These are phyloP conservation scores for Taiozyma sp. DNA, from an alignment of 1,139 yeast genomes.

Conservation along the genomic window DNA sequence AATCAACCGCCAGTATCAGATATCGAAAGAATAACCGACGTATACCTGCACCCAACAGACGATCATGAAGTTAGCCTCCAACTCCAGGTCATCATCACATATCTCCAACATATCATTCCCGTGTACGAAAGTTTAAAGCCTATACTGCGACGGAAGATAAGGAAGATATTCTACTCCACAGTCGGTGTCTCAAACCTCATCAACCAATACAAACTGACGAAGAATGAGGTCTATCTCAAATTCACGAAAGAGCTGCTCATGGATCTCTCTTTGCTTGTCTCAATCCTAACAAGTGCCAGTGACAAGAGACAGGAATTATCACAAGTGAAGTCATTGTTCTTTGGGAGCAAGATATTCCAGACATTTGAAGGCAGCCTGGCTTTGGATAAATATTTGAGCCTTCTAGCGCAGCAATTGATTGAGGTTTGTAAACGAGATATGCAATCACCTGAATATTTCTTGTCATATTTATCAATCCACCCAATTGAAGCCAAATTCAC, in stretches of 20 bases:
- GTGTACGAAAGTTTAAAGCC: slow-evolving; percentile 15
- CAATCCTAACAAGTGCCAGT: slow-evolving; percentile 5
- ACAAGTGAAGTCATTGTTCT: slow-evolving; percentile 25
- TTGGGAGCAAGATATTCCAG: slow-evolving; percentile 32
- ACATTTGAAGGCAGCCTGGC: slow-evolving; percentile 21
- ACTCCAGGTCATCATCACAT: slow-evolving; percentile 13
- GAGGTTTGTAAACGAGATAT: slow-evolving; percentile 11
- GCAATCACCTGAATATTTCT: slow-evolving; percentile 16
- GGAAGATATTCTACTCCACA: slow-evolving; percentile 12
- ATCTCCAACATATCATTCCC: slow-evolving; percentile 17
- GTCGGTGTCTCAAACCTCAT: slow-evolving; percentile 17
- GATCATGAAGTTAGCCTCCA: slow-evolving; percentile 5
- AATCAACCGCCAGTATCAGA: slow-evolving; percentile 4
- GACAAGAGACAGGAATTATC: slow-evolving; percentile 15
- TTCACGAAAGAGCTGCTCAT: slow-evolving; percentile 16
- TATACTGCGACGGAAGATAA: slow-evolving; percentile 9
- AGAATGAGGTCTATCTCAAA: slow-evolving; percentile 16
- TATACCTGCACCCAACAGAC: slow-evolving; percentile 1
- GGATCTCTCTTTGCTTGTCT: slow-evolving; percentile 11
- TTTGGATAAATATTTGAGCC: slow-evolving; percentile 22
- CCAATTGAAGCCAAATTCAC: slow-evolving; percentile 22
- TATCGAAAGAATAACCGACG: slow-evolving; percentile 10
- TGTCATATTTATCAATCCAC: slow-evolving; percentile 25
- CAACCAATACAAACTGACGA: slow-evolving; percentile 16
- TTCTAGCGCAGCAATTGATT: slow-evolving; percentile 24